phyloP scores from a whole-genome alignment of 2,329 filamentous ascomycete species.

The Ascocoryne sarcoides region DNA sequence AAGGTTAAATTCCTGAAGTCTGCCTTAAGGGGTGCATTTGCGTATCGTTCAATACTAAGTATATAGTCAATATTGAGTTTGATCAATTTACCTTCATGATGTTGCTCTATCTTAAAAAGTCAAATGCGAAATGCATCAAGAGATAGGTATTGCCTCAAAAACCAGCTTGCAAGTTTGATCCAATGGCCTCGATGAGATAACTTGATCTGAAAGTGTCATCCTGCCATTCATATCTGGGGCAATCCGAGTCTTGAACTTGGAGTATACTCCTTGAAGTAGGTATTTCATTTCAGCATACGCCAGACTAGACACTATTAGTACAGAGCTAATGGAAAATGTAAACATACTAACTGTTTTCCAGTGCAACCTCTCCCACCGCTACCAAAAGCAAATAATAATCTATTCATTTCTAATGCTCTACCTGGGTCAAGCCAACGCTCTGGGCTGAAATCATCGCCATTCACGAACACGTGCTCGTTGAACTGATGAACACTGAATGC shows the following conservation, averaged over 20 bases:
- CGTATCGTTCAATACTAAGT: too few species aligned
- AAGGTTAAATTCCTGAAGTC: too few species aligned
- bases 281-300: constrained; percentile 62
- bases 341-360: constrained; percentile 27
- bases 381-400: constrained; percentile 57
- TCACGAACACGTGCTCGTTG: constrained; percentile 60
- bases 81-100: too few species aligned
- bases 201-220: constrained; percentile 59
- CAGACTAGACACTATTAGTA: constrained; percentile 33
- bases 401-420: constrained; percentile 62
- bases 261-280: constrained; percentile 54
- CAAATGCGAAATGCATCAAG: too few species aligned
- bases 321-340: not conserved
- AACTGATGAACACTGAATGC: constrained; percentile 52
- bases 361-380: constrained; percentile 57
- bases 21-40: too few species aligned
- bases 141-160: constrained; percentile 10
- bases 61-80: too few species aligned
- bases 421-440: constrained; percentile 72
- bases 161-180: constrained; percentile 49
- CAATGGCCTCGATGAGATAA: constrained; percentile 55
- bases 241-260: constrained; percentile 41
- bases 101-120: too few species aligned
- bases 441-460: constrained; percentile 69
- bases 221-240: constrained; percentile 45